phyloP scores from a whole-genome alignment of 2,329 filamentous ascomycete genomes.

The Cladosporium sp. region DNA sequence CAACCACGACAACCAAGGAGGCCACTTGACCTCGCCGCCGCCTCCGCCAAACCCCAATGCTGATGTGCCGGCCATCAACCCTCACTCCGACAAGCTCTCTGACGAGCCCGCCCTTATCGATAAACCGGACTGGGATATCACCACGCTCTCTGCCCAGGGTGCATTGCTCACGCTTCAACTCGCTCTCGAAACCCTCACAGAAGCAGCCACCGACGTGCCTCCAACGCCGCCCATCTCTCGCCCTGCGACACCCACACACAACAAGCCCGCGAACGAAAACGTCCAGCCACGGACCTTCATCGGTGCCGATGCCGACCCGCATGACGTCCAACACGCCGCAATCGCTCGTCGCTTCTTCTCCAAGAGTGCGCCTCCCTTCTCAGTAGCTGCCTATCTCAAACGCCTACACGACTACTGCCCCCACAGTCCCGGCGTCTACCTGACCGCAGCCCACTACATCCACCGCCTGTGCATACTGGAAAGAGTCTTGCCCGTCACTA shows the following conservation, averaged over 20 bases:
- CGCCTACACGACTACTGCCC: slow-evolving; percentile 90
- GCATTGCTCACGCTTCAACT: slow-evolving; percentile 79
- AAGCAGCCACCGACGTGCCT: slow-evolving; percentile 73
- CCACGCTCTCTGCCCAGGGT: slow-evolving; percentile 68
- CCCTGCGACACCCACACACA: slow-evolving; percentile 55
- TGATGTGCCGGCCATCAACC: slow-evolving; percentile 10
- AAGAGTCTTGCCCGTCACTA: slow-evolving; percentile 74
- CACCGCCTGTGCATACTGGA: slow-evolving; percentile 74
- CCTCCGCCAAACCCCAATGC: slow-evolving; percentile 21
- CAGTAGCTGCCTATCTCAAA: slow-evolving; percentile 78
- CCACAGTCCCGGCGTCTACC: slow-evolving; percentile 89
- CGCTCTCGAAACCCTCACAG: slow-evolving; percentile 59
- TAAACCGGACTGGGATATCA: slow-evolving; percentile 62
- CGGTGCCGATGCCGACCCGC: slow-evolving; percentile 68
- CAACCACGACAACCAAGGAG: slow-evolving; percentile 9
- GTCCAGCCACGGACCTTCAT: slow-evolving; percentile 40
- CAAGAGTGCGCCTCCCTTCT: slow-evolving; percentile 80
- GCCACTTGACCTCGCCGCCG: slow-evolving; percentile 16
- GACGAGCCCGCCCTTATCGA: slow-evolving; percentile 34
- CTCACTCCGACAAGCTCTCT: slow-evolving; percentile 21
- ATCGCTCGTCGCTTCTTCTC: slow-evolving; percentile 93
- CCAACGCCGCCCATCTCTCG: slow-evolving; percentile 71
- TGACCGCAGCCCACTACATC: slow-evolving; percentile 86
- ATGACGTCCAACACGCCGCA: slow-evolving; percentile 76
- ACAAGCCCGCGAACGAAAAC: slow-evolving; percentile 53